Conservation (phyloP, 2,329 filamentous ascomycete species). For the Calonectria pseudoturangicola region DNA sequence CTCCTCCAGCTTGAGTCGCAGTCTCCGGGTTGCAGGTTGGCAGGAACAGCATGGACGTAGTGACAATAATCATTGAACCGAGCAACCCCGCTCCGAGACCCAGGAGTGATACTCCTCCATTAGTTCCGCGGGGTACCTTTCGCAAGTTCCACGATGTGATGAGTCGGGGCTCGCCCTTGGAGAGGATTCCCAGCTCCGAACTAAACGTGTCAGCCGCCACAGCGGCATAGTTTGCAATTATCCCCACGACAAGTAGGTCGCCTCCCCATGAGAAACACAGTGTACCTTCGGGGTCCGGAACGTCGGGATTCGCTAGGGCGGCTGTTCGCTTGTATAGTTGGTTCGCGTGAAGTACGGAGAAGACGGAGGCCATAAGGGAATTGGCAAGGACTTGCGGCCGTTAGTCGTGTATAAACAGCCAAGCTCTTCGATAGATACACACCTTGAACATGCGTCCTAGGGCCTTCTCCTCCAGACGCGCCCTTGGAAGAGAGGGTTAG, state of each 20-base stretch:
- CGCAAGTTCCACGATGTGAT: slow-evolving; percentile 88
- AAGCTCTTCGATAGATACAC: slow-evolving; percentile 40
- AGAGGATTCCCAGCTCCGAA: slow-evolving; percentile 94
- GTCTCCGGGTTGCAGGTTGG: slow-evolving; percentile 77
- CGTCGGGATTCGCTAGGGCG: slow-evolving; percentile 59
- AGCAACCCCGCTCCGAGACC: slow-evolving; percentile 84
- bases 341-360: slow-evolving; percentile 75
- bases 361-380: slow-evolving; percentile 84
- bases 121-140: slow-evolving; percentile 91
- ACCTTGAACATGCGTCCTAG: slow-evolving; percentile 89
- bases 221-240: slow-evolving; percentile 90
- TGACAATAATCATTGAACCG: slow-evolving; percentile 83
- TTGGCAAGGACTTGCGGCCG: slow-evolving; percentile 83
- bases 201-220: slow-evolving; percentile 96
- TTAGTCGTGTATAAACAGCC: slow-evolving; percentile 24
- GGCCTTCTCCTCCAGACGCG: slow-evolving; percentile 84
- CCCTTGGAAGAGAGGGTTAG: slow-evolving; percentile 88
- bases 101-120: slow-evolving; percentile 88
- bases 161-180: slow-evolving; percentile 83
- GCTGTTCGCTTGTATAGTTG: slow-evolving; percentile 72
- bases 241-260: slow-evolving; percentile 78
- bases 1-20: slow-evolving; percentile 63
- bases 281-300: slow-evolving; percentile 61
- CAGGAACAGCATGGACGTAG: slow-evolving; percentile 78
- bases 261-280: slow-evolving; percentile 77